A percentile compares a stretch with the other conserved stretches of the same genome.
Evolutionary conservation across 345 rosid genomes (phyloP).

Genomic region (Brassica carinata): DNA sequence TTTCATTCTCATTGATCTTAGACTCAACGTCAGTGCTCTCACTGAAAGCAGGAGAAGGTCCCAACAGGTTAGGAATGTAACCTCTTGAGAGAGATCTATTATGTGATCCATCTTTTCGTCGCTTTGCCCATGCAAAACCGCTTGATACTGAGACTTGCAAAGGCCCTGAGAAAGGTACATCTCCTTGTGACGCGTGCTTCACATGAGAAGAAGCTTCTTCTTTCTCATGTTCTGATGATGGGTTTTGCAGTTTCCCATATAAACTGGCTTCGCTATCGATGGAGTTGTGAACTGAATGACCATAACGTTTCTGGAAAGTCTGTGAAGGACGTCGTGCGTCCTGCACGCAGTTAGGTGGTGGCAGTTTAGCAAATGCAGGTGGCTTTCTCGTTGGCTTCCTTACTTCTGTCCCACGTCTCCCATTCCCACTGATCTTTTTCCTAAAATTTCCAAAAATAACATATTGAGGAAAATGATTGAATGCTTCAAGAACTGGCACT

Average conservation of each 20-base stretch:
- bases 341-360: slow-evolving; percentile 56
- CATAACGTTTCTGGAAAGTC: slow-evolving; percentile 41
- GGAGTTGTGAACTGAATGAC: slow-evolving; percentile 37
- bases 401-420: slow-evolving; percentile 66
- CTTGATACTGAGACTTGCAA: slow-evolving; percentile 87
- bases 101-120: slow-evolving; percentile 68
- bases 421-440: slow-evolving; percentile 65
- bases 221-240: slow-evolving; percentile 49
- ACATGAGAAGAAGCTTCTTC: slow-evolving; percentile 72
- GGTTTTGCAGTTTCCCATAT: slow-evolving; percentile 51
- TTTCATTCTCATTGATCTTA: slow-evolving; percentile 48
- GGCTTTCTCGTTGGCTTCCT: slow-evolving; percentile 71
- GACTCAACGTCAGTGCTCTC: slow-evolving; percentile 55
- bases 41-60: slow-evolving; percentile 54
- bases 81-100: slow-evolving; percentile 71
- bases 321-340: slow-evolving; percentile 45
- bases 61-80: slow-evolving; percentile 55
- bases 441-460: slow-evolving; percentile 45
- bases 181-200: slow-evolving; percentile 88
- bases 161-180: slow-evolving; percentile 89
- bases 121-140: slow-evolving; percentile 96
- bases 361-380: slow-evolving; percentile 57
- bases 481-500: slow-evolving; percentile 50
- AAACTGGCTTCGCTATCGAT: slow-evolving; percentile 39
- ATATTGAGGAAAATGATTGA: not conserved